Conservation (phyloP, 1,284 basidiomycete species). For the Boletus smithii region DNA sequence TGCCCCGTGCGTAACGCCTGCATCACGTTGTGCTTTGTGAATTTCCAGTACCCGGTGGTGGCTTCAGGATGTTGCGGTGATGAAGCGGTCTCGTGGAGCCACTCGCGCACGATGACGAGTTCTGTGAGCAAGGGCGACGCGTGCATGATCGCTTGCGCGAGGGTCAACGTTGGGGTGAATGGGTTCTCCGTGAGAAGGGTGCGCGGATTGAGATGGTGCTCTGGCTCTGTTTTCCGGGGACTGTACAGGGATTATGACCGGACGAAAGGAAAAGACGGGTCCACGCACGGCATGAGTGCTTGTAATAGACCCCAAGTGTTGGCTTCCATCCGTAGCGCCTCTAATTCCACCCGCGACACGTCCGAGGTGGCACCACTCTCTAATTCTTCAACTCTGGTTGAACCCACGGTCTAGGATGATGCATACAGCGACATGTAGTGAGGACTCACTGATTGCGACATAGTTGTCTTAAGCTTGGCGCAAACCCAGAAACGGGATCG, state of each 20-base stretch:
- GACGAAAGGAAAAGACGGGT: conserved; percentile 16
- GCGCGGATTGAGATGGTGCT: conserved; percentile 45
- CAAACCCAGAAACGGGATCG: conserved; percentile 65
- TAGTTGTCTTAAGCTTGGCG: conserved; percentile 59
- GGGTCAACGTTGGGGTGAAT: conserved; percentile 70
- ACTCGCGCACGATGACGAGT: conserved; percentile 76
- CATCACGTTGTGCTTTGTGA: conserved; percentile 73
- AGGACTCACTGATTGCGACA: conserved; percentile 60
- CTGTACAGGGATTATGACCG: conserved; percentile 34
- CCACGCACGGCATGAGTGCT: conserved; percentile 63
- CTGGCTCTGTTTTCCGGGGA: conserved; percentile 57
- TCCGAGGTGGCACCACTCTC: conserved; percentile 41
- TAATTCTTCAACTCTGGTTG: conserved; percentile 49
- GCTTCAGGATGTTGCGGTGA: conserved; percentile 59
- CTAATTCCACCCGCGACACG: conserved; percentile 49
- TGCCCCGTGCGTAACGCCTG: conserved; percentile 58
- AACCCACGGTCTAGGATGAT: not conserved
- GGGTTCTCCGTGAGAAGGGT: conserved; percentile 64
- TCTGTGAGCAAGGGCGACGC: conserved; percentile 59
- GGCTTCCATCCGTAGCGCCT: conserved; percentile 66
- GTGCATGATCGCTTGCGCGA: conserved; percentile 68
- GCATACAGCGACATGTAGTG: not conserved
- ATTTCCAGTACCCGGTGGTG: conserved; percentile 76
- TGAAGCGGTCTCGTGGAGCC: conserved; percentile 74
- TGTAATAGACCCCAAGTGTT: conserved; percentile 82